Percentiles rank a stretch among this genome's conserved stretches.
phyloP scores from a whole-genome alignment of 129 eudicot genomes.

The Tagetes patula region DNA sequence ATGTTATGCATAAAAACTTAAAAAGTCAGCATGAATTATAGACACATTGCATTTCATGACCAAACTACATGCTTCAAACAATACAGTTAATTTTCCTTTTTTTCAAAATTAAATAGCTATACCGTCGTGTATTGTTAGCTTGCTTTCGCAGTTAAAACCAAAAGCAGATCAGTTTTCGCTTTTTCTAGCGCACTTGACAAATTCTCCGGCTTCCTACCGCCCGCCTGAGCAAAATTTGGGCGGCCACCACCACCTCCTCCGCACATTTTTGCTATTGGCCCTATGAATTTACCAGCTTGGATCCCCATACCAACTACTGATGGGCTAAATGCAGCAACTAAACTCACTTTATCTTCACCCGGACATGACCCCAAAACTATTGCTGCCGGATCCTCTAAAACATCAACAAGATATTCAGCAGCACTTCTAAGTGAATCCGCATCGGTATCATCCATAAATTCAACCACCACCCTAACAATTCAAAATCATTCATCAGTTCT shows the following conservation, averaged over 20 bases:
- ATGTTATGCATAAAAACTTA: no score
- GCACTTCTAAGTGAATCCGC: constrained; percentile 83
- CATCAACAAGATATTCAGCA: constrained; percentile 68
- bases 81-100: neutral
- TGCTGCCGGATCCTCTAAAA: constrained; percentile 77
- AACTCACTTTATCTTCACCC: constrained; percentile 77
- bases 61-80: constrained; percentile 2
- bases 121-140: constrained; percentile 29
- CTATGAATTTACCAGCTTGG: constrained; percentile 92
- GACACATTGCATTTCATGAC: constrained; percentile 14
- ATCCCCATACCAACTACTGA: constrained; percentile 81
- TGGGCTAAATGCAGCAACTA: constrained; percentile 85
- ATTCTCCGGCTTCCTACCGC: constrained; percentile 90
- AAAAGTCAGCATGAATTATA: no score
- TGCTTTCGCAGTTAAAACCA: constrained; percentile 53
- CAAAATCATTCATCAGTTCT: neutral
- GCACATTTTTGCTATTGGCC: constrained; percentile 87
- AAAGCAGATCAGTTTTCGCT: constrained; percentile 67
- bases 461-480: constrained; percentile 68
- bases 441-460: constrained; percentile 79
- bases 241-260: constrained; percentile 98
- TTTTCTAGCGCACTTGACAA: constrained; percentile 67
- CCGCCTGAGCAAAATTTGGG: constrained; percentile 96
- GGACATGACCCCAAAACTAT: constrained; percentile 82
- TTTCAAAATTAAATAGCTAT: neutral